phyloP scores from a whole-genome alignment of 257 asterid species.

The Eucommia ulmoides region DNA sequence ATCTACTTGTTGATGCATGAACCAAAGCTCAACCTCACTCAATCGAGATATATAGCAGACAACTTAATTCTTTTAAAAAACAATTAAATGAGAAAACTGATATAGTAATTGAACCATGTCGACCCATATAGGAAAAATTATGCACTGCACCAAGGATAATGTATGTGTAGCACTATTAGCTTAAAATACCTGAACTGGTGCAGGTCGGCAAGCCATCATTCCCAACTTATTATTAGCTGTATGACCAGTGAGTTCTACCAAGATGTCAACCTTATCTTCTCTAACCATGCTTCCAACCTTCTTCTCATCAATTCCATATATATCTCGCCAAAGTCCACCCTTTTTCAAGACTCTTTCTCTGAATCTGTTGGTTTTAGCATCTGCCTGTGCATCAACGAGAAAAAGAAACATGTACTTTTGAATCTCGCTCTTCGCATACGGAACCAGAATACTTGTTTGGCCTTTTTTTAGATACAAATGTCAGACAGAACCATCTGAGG shows the following conservation, averaged over 20 bases:
- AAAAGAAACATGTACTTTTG: too few species aligned
- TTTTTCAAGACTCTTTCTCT: constrained; percentile 77
- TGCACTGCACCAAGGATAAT: too few species aligned
- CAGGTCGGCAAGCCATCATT: constrained; percentile 98
- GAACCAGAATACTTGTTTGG: neutral
- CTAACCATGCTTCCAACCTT: constrained; percentile 82
- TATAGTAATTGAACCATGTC: too few species aligned
- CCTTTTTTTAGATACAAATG: too few species aligned
- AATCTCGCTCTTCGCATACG: neutral
- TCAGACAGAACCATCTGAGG: too few species aligned
- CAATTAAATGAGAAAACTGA: too few species aligned
- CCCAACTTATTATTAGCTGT: constrained; percentile 99
- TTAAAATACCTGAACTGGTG: constrained; percentile 83
- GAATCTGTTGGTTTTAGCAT: constrained; percentile 86
- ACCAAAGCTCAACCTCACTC: too few species aligned
- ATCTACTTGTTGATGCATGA: too few species aligned
- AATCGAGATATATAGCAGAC: too few species aligned
- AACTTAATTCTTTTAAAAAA: too few species aligned
- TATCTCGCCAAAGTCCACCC: constrained; percentile 91
- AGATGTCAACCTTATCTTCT: constrained; percentile 88
- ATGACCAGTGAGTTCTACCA: constrained; percentile 98
- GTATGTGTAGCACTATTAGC: neutral
- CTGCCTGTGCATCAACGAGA: constrained; percentile 69
- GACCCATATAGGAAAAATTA: too few species aligned
- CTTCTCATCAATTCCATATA: constrained; percentile 89